Evolutionary conservation across 2,329 filamentous ascomycete species (phyloP).

Genomic region (Arthrinium puccinioides): DNA sequence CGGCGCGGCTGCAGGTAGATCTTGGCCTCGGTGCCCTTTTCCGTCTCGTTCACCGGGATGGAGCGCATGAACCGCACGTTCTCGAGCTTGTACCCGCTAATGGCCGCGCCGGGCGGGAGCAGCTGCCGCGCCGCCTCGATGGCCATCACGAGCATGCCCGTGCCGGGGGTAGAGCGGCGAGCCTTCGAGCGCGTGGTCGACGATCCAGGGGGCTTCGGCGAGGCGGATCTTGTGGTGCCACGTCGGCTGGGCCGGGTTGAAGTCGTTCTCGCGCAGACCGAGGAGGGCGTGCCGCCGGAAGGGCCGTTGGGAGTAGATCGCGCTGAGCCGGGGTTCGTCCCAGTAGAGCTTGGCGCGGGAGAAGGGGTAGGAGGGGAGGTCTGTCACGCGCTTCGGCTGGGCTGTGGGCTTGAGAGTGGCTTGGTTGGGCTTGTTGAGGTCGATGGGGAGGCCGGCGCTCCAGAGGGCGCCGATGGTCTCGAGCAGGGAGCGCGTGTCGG

Average conservation of each 20-base stretch:
- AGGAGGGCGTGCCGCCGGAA: constrained; percentile 5
- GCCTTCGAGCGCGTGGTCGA: constrained; percentile 3
- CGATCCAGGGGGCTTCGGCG: constrained; percentile 3
- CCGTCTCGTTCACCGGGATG: constrained; percentile 3
- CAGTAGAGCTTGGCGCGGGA: constrained; percentile 3
- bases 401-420: not conserved
- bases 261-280: not conserved
- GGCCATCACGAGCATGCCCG: constrained; percentile 5
- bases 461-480: constrained; percentile 1
- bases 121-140: constrained; percentile 12
- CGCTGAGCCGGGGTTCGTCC: constrained; percentile 2
- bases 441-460: not conserved
- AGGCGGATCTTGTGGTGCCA: constrained; percentile 3
- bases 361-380: constrained; percentile 1
- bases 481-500: not conserved
- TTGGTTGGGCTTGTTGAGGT: not conserved
- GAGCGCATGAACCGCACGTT: constrained; percentile 10
- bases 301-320: not conserved
- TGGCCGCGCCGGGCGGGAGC: not conserved
- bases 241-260: not conserved
- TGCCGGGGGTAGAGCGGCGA: constrained; percentile 4
- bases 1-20: constrained; percentile 25
- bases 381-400: not conserved
- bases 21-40: constrained; percentile 22
- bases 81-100: constrained; percentile 1